Conservation (phyloP, 176 grass and related monocot genomes). For the Avena insularis region DNA sequence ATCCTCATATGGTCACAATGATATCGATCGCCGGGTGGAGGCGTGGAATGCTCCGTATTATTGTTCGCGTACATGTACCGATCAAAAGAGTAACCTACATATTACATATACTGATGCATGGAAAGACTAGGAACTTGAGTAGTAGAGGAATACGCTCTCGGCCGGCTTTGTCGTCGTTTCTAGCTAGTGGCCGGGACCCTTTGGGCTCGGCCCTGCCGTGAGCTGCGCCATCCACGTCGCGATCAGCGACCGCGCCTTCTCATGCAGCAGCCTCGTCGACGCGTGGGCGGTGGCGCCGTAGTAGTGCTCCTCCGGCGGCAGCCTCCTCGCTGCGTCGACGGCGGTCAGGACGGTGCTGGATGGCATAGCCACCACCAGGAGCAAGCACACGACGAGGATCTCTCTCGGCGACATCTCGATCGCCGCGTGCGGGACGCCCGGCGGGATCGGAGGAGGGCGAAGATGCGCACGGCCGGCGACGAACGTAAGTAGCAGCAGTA, state of each 20-base stretch:
- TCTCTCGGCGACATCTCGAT: conserved; percentile 36
- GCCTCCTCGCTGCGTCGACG: conserved; percentile 53
- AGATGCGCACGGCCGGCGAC: background rate
- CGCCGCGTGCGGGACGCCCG: background rate
- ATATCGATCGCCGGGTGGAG: background rate
- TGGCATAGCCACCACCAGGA: conserved; percentile 50
- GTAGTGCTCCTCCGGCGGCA: conserved; percentile 20
- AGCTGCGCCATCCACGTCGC: conserved; percentile 64
- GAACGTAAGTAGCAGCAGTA: background rate
- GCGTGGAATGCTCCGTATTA: background rate
- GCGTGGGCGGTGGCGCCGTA: background rate
- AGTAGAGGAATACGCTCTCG: background rate
- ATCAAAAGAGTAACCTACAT: background rate
- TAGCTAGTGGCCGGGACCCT: conserved; percentile 64
- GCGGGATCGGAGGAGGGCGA: conserved; percentile 26
- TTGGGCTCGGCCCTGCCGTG: conserved; percentile 50
- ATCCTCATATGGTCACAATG: background rate
- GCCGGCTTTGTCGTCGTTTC: background rate
- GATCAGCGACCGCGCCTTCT: conserved; percentile 62
- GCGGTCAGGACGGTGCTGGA: conserved; percentile 31
- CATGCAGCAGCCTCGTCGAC: conserved; percentile 39
- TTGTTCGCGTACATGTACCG: background rate
- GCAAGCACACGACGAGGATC: conserved; percentile 35
- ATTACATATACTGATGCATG: background rate
- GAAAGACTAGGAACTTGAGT: background rate